Evolutionary conservation across 225 moss, liverwort and hornwort species (phyloP).

Genomic region (Pseudoscleropodium purum): DNA sequence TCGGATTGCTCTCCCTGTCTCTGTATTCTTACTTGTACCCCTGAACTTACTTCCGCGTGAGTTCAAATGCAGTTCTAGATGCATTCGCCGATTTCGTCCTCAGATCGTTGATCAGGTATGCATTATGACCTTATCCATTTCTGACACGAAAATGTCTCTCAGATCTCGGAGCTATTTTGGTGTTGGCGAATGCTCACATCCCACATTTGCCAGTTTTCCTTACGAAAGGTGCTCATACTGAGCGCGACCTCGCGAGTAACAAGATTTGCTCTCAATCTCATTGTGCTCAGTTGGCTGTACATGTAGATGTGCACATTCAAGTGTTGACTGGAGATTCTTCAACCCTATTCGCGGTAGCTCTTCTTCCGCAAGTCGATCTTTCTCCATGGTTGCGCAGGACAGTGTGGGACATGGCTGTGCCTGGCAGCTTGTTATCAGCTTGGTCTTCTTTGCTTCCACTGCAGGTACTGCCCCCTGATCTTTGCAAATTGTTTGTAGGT

Average conservation of each 20-base stretch:
- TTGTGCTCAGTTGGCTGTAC: neutral
- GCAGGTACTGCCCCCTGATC: neutral
- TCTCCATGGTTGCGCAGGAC: conserved; percentile 18
- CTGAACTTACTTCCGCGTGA: neutral
- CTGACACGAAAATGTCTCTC: neutral
- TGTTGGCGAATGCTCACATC: neutral
- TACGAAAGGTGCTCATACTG: neutral
- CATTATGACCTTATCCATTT: neutral
- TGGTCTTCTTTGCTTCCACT: conserved; percentile 8
- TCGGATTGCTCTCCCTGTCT: neutral
- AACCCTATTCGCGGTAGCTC: neutral
- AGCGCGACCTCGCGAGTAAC: neutral
- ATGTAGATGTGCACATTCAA: neutral
- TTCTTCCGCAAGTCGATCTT: neutral
- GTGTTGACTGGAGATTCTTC: neutral
- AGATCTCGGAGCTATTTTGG: neutral
- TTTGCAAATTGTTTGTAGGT: neutral
- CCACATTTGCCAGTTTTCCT: neutral
- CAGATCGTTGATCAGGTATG: neutral
- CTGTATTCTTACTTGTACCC: neutral
- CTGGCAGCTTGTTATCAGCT: conserved; percentile 18
- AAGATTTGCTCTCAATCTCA: neutral
- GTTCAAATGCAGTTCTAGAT: neutral
- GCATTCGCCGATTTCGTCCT: neutral
- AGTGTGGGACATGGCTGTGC: conserved; percentile 1